Conservation (phyloP, 2,329 filamentous ascomycete genomes). For the Magnaporthiopsis rhizophila region DNA sequence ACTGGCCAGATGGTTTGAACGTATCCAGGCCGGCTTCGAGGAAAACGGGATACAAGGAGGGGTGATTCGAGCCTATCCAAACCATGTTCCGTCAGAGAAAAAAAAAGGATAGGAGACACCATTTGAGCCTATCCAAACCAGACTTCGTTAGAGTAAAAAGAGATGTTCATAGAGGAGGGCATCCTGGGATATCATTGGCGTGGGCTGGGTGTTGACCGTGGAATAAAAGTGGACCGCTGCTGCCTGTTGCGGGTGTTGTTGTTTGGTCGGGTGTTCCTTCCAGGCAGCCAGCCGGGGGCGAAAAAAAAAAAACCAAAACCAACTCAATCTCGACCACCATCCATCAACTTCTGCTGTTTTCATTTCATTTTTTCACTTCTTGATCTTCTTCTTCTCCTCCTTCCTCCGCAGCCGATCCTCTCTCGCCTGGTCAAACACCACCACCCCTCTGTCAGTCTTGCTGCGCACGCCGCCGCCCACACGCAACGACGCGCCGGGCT, state of each 20-base stretch:
- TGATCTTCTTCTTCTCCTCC: background rate
- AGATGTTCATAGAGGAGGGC: no score
- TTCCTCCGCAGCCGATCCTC: conserved; percentile 6
- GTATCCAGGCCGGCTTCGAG: no score
- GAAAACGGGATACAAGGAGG: no score
- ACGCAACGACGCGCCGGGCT: background rate
- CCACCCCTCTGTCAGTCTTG: background rate
- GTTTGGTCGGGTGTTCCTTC: background rate
- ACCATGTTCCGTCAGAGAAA: background rate
- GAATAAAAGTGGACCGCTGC: background rate
- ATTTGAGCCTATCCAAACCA: no score
- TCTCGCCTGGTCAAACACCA: conserved; percentile 5
- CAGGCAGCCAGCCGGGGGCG: background rate
- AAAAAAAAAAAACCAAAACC: background rate
- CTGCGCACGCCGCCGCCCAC: background rate
- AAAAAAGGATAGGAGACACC: background rate
- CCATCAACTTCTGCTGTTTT: background rate
- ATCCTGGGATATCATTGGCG: background rate
- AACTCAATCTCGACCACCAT: background rate
- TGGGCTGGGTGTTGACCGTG: background rate
- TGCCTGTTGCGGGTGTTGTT: background rate
- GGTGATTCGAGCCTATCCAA: no score
- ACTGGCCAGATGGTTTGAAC: background rate
- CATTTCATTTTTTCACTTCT: background rate
- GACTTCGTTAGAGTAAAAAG: no score